phyloP scores from a whole-genome alignment of 2,329 filamentous ascomycete species.

The Ophiosphaerella herpotricha region DNA sequence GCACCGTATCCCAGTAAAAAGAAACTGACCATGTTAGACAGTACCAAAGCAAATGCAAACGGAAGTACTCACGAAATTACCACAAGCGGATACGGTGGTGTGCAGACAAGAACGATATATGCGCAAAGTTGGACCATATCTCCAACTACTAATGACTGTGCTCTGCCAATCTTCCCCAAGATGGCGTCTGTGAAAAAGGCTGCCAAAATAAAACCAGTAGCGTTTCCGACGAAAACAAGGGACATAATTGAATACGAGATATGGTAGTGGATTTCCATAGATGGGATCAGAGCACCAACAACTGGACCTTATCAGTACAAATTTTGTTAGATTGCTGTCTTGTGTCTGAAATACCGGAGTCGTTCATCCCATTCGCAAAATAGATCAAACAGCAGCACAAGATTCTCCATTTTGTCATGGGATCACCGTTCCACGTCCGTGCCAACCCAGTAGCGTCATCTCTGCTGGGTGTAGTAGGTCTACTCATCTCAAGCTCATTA shows the following conservation, averaged over 20 bases:
- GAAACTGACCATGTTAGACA: constrained; percentile 55
- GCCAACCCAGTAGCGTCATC: constrained; percentile 53
- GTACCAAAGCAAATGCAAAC: too few relatives aligned
- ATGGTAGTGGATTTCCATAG: constrained; percentile 74
- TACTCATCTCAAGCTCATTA: constrained; percentile 59
- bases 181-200: constrained; percentile 71
- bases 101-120: constrained; percentile 68
- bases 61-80: constrained; percentile 53
- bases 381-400: constrained; percentile 67
- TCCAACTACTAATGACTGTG: constrained; percentile 64
- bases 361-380: constrained; percentile 73
- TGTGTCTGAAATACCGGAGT: constrained; percentile 56
- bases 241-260: constrained; percentile 81
- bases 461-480: constrained; percentile 53
- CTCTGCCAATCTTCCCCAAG: constrained; percentile 66
- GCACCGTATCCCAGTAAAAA: constrained; percentile 65
- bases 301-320: constrained; percentile 40
- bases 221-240: constrained; percentile 79
- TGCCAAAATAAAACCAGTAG: constrained; percentile 74
- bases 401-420: constrained; percentile 73
- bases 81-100: constrained; percentile 72
- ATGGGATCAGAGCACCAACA: constrained; percentile 78
- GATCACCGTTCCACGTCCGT: constrained; percentile 61
- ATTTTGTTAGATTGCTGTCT: background rate
- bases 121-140: constrained; percentile 62